Percentiles rank a stretch among this genome's conserved stretches.
Conservation (phyloP, 805 yeast species). For the Kluyveromyces aestuarii region DNA sequence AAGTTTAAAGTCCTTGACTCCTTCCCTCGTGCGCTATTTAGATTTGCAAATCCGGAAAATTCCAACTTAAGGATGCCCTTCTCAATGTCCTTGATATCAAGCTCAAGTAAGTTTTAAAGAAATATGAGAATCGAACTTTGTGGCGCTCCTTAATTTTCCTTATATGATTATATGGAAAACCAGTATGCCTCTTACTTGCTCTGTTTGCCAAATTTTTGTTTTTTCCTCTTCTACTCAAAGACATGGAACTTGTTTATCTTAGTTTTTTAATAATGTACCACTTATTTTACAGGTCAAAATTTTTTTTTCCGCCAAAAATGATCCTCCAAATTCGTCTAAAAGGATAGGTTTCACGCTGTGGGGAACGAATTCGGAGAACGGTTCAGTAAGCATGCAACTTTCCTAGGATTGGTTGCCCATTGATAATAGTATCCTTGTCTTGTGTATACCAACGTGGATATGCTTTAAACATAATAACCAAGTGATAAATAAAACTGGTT, state of each 20-base stretch:
- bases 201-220: neutral
- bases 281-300: neutral
- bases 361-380: no score
- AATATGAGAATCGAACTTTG: neutral
- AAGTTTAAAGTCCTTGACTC: neutral
- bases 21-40: neutral
- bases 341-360: neutral
- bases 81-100: neutral
- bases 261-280: neutral
- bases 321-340: neutral
- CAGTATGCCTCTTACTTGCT: neutral
- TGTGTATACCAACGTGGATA: no score
- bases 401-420: no score
- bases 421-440: no score
- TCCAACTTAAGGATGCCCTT: neutral
- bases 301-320: neutral
- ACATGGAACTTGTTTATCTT: neutral
- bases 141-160: neutral
- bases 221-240: neutral
- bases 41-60: neutral
- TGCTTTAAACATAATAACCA: no score
- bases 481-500: no score
- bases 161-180: neutral
- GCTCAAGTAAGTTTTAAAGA: neutral
- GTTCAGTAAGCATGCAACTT: no score